phyloP scores from a whole-genome alignment of 495 filamentous ascomycete species.

The Baudoinia panamericana region DNA sequence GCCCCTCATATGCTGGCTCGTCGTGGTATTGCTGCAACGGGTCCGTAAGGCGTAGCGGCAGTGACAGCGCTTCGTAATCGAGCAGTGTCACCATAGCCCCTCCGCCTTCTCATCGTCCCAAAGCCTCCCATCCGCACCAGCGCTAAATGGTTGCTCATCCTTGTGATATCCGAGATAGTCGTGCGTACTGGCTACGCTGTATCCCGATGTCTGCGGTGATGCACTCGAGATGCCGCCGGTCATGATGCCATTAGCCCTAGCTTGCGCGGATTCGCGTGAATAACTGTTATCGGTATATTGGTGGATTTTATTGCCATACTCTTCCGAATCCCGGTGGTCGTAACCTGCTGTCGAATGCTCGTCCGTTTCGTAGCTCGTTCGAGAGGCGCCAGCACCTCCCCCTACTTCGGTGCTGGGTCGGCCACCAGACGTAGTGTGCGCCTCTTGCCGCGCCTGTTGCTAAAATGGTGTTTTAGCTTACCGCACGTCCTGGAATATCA shows the following conservation, averaged over 20 bases:
- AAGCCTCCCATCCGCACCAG: slow-evolving; percentile 5
- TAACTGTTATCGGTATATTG: neutral
- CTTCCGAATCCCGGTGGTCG: slow-evolving; percentile 14
- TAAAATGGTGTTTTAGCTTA: neutral
- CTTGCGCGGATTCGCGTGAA: slow-evolving; percentile 7
- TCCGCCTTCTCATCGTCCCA: slow-evolving; percentile 14
- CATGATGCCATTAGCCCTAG: slow-evolving; percentile 11
- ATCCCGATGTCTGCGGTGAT: slow-evolving; percentile 3
- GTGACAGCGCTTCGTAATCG: neutral
- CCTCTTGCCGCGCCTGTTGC: slow-evolving; percentile 8
- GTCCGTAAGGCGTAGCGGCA: too few species aligned
- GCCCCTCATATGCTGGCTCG: too few species aligned
- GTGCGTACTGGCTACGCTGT: slow-evolving; percentile 27
- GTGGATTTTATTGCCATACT: slow-evolving; percentile 8
- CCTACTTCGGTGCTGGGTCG: neutral
- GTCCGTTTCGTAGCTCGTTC: neutral
- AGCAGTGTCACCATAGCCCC: slow-evolving; percentile 8
- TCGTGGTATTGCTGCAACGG: too few species aligned
- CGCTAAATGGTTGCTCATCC: slow-evolving; percentile 16
- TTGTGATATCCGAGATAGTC: slow-evolving; percentile 26
- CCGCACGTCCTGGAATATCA: too few species aligned
- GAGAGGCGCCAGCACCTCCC: neutral
- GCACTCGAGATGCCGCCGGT: slow-evolving; percentile 4
- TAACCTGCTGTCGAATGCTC: slow-evolving; percentile 11
- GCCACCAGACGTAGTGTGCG: slow-evolving; percentile 2